A percentile compares a stretch with the other conserved stretches of the same genome.
phyloP scores from a whole-genome alignment of 306 rosid species.

The Ormosia semicastrata region DNA sequence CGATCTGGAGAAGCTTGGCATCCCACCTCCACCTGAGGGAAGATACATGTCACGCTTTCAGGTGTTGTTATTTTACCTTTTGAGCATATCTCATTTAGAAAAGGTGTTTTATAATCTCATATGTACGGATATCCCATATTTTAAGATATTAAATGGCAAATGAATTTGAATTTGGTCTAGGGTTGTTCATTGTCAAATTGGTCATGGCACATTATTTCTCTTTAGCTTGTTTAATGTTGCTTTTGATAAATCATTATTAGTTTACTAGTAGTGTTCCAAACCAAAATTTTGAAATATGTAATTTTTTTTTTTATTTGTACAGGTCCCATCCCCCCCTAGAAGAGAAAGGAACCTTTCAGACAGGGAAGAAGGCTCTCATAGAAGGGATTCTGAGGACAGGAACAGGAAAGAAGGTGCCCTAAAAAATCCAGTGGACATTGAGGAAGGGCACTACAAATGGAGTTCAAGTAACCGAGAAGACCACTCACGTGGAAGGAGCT shows the following conservation, averaged over 20 bases:
- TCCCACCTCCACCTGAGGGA: conserved; percentile 94
- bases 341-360: conserved; percentile 46
- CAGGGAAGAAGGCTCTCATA: conserved; percentile 39
- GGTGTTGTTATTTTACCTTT: conserved; percentile 42
- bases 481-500: conserved; percentile 28
- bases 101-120: background rate
- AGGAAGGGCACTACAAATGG: conserved; percentile 30
- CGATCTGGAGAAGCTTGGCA: conserved; percentile 78
- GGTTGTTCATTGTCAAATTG: background rate
- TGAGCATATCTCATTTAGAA: background rate
- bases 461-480: conserved; percentile 44
- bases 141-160: background rate
- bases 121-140: background rate
- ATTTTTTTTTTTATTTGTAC: background rate
- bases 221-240: background rate
- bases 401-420: conserved; percentile 24
- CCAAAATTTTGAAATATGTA: background rate
- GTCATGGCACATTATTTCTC: background rate
- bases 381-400: conserved; percentile 40
- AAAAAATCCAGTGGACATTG: conserved; percentile 26
- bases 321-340: conserved; percentile 89
- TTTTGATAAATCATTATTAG: background rate
- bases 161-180: background rate
- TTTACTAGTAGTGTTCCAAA: background rate
- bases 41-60: conserved; percentile 77